Percentiles rank a stretch among this genome's conserved stretches.
Conservation (phyloP, 768 basidiomycete genomes). For the Pholiota conissans region DNA sequence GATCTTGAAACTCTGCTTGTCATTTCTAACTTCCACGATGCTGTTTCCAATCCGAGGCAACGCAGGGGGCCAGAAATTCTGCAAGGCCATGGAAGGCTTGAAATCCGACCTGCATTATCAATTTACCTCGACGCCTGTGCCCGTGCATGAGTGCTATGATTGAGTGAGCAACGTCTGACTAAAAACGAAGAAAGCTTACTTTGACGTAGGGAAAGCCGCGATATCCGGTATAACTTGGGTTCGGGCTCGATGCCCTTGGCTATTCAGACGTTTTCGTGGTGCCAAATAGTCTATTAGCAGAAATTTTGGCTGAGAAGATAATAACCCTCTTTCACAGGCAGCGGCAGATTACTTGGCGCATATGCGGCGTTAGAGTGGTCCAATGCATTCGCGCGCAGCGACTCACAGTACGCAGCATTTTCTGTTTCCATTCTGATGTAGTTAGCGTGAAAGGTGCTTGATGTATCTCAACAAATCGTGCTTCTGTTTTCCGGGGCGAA, state of each 20-base stretch:
- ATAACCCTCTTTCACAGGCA: not conserved
- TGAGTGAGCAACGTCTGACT: not conserved
- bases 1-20: not conserved
- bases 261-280: not conserved
- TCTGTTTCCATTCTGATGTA: not conserved
- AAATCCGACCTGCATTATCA: not conserved
- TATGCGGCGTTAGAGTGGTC: conserved; percentile 21
- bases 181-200: not conserved
- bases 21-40: not conserved
- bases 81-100: not conserved
- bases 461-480: not conserved
- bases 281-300: not conserved
- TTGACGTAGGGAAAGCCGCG: not conserved
- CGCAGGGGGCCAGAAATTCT: no score
- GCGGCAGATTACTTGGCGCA: not conserved
- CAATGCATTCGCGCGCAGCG: not conserved
- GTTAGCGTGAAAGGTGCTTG: not conserved
- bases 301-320: not conserved
- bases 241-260: conserved; percentile 1
- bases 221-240: not conserved
- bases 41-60: no score
- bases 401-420: conserved; percentile 17
- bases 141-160: no score
- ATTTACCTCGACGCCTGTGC: not conserved
- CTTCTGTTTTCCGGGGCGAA: not conserved